These are phyloP conservation scores for Gillenia trifoliata DNA, from an alignment of 306 rosid genomes.

Conservation along the genomic window DNA sequence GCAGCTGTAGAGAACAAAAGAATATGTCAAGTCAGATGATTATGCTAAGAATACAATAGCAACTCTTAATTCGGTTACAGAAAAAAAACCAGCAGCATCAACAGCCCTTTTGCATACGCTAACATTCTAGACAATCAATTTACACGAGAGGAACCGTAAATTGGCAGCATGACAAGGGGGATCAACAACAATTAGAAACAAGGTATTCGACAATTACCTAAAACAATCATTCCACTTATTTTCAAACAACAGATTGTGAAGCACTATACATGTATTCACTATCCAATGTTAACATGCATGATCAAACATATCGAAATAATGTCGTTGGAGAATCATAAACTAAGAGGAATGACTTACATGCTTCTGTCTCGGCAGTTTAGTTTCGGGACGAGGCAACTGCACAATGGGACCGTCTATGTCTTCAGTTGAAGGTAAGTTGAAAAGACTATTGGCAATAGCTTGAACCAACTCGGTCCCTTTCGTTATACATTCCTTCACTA, in stretches of 20 bases:
- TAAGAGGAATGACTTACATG: slow-evolving; percentile 38
- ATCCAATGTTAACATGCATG: background rate
- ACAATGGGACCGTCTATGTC: slow-evolving; percentile 79
- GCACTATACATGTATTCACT: background rate
- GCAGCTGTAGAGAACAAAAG: slow-evolving; percentile 47
- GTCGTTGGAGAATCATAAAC: background rate
- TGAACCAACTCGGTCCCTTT: slow-evolving; percentile 81
- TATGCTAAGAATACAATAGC: background rate
- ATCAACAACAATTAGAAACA: background rate
- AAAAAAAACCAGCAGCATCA: background rate
- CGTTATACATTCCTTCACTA: slow-evolving; percentile 49
- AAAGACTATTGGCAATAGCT: slow-evolving; percentile 61
- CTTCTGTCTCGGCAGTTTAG: slow-evolving; percentile 81
- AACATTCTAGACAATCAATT: background rate
- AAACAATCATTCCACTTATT: background rate
- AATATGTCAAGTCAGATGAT: background rate
- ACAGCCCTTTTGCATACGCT: background rate
- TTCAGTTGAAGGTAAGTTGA: slow-evolving; percentile 65
- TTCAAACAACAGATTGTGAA: background rate
- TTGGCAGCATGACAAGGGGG: background rate
- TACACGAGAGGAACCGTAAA: background rate
- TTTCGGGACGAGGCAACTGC: slow-evolving; percentile 58
- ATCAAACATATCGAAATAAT: background rate
- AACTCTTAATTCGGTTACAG: background rate
- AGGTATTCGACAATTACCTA: background rate